Percentiles rank a stretch among this genome's conserved stretches.
Conservation (phyloP, 306 rosid species). For the Heteromeles arbutifolia region DNA sequence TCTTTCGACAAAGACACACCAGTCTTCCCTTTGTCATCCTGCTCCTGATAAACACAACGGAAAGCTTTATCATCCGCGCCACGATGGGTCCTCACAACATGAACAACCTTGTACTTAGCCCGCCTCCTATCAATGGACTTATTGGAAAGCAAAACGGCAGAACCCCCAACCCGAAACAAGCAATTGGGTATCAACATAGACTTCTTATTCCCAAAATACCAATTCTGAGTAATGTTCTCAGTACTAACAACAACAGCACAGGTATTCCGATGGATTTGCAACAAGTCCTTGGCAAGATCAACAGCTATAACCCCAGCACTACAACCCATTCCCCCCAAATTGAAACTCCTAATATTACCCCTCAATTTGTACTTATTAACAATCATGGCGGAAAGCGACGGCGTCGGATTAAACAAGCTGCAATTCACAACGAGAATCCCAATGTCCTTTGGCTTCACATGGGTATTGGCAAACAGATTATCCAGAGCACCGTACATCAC, state of each 20-base stretch:
- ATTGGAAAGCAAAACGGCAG: conserved; percentile 50
- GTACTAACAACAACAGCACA: conserved; percentile 67
- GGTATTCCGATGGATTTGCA: conserved; percentile 62
- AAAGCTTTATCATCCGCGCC: conserved; percentile 75
- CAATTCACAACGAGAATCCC: conserved; percentile 69
- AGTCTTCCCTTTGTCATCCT: conserved; percentile 60
- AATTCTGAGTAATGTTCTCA: conserved; percentile 69
- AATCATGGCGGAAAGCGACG: conserved; percentile 69
- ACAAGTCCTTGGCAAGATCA: conserved; percentile 65
- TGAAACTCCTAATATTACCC: conserved; percentile 66
- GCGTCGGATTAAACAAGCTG: conserved; percentile 64
- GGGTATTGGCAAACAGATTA: conserved; percentile 37
- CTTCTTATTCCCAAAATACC: conserved; percentile 71
- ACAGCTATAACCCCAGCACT: conserved; percentile 73
- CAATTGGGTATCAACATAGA: conserved; percentile 78
- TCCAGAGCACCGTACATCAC: conserved; percentile 71
- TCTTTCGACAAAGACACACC: conserved; percentile 76
- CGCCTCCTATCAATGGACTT: conserved; percentile 40
- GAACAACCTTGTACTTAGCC: conserved; percentile 62
- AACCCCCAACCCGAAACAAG: conserved; percentile 61
- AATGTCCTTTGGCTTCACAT: conserved; percentile 50
- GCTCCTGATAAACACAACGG: conserved; percentile 63
- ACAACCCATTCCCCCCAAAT: conserved; percentile 81
- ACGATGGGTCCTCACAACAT: conserved; percentile 60
- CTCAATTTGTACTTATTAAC: conserved; percentile 60